phyloP scores from a whole-genome alignment of 345 rosid species.

The Eucalyptus pauciflora region DNA sequence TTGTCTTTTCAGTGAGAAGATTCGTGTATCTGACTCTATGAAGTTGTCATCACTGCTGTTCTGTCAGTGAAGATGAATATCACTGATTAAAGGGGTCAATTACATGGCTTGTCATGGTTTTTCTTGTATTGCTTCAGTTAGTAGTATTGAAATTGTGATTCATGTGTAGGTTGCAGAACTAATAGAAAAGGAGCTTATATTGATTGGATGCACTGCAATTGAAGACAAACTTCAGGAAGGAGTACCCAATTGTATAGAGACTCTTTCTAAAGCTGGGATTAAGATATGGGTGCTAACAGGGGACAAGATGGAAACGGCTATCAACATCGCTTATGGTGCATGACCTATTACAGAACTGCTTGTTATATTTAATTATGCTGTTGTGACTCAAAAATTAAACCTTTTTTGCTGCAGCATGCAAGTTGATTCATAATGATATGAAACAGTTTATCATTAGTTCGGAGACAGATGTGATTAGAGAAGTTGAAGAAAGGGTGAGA shows the following conservation, averaged over 20 bases:
- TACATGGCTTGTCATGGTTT: neutral
- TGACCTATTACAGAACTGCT: neutral
- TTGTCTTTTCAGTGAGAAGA: neutral
- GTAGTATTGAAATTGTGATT: neutral
- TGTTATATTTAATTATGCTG: neutral
- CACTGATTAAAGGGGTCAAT: neutral
- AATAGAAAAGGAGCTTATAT: constrained; percentile 78
- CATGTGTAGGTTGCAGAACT: constrained; percentile 81
- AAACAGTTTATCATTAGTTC: constrained; percentile 92
- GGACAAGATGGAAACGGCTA: constrained; percentile 99
- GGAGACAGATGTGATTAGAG: constrained; percentile 80
- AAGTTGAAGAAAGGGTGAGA: constrained; percentile 86
- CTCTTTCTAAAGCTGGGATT: constrained; percentile 97
- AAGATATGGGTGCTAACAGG: constrained; percentile 99
- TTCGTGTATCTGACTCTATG: neutral
- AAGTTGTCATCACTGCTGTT: neutral
- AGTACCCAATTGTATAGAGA: constrained; percentile 92
- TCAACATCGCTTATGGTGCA: constrained; percentile 95
- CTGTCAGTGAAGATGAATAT: neutral
- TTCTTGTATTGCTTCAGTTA: neutral
- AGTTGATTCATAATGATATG: constrained; percentile 91
- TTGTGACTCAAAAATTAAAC: neutral
- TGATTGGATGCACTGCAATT: constrained; percentile 96
- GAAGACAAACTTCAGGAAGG: constrained; percentile 99
- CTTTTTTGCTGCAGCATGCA: constrained; percentile 72